Evolutionary conservation across 179 eudicot genomes (phyloP), one percentile per base, ranked within the genome.

Genomic region (Actinidia polygama): DNA sequence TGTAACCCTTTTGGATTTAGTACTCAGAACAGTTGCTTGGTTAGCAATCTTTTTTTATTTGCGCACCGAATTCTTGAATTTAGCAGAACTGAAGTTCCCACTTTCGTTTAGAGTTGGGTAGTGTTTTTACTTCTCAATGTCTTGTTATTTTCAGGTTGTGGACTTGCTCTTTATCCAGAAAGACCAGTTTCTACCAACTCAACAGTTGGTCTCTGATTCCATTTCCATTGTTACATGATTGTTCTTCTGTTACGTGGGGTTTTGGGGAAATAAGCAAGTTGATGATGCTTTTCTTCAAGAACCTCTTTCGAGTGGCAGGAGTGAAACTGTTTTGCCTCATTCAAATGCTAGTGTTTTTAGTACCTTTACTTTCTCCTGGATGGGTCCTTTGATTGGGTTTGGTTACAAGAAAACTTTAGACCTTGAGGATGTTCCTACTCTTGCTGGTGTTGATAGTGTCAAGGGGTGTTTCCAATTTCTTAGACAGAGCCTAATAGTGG

Each of bases 341-440:
- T 66, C 85, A 0, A 89, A 75, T 84, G 94, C 95, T 83, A 84
- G 87, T 21, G n/a, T 94, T 18, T 81, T 91, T 78, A 94, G 98
- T 80, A 81, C 77, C 53, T 79, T 93, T 36, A 89, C 91, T 67
- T 95, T 95, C 87, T 86, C 94, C 68, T 95, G 98, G 98, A 83
- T 94, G 82, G 83, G 90, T 18, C 85, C 89, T 76, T 83, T 95
- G 72, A 80, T 95, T 53, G 78, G 91, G n/a, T 70, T 76, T 19
- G 98, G 98, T 53, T 77, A 89, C 73, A 91, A 86, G 80, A 94
- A 92, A 77, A 78, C 90, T 26, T 84, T 95, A 82, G 92, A 92
- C 87, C 89, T 92, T 36, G 97, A 91, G 67, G 98, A 95, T 82
- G 94, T 95, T 67, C 98, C 98, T 81, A 88, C 87, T 44, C 90